Conservation (phyloP, 169 alveolate species). For the Cryptosporidium parvum region DNA sequence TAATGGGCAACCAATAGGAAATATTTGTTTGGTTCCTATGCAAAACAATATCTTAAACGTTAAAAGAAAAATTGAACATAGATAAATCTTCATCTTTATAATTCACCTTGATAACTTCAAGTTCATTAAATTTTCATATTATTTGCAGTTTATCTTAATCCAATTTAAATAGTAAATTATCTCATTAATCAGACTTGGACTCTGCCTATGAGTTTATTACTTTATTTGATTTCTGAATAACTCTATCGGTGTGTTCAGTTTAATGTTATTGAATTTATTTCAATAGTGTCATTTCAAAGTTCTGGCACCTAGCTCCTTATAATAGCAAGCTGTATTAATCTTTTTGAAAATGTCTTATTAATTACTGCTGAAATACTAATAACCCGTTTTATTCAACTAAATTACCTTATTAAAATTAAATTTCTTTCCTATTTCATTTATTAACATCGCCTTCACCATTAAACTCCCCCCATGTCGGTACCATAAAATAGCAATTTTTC, state of each 20-base stretch:
- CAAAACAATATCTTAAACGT: not conserved
- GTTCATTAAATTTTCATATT: not conserved
- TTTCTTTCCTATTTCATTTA: not conserved
- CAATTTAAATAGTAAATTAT: not conserved
- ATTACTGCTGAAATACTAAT: too few species aligned
- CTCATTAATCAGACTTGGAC: not conserved
- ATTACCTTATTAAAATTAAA: not conserved
- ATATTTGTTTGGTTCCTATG: not conserved
- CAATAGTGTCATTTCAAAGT: not conserved
- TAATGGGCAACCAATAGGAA: slow-evolving; percentile 67
- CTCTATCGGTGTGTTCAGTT: not conserved
- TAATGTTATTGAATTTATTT: not conserved
- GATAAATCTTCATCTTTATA: not conserved
- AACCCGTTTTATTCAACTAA: not conserved
- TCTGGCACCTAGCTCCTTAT: not conserved
- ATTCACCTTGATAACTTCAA: not conserved
- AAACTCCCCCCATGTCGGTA: slow-evolving; percentile 36
- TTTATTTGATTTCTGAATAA: not conserved
- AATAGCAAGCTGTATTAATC: too few species aligned
- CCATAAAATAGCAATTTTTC: slow-evolving; percentile 10
- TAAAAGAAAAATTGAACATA: not conserved
- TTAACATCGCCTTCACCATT: not conserved
- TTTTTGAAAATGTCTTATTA: too few species aligned
- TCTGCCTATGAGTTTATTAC: too few species aligned
- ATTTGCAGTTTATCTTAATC: not conserved